These are phyloP conservation scores for Gloeopeniophorella convolvens DNA, from an alignment of 768 basidiomycete species.

Conservation along the genomic window DNA sequence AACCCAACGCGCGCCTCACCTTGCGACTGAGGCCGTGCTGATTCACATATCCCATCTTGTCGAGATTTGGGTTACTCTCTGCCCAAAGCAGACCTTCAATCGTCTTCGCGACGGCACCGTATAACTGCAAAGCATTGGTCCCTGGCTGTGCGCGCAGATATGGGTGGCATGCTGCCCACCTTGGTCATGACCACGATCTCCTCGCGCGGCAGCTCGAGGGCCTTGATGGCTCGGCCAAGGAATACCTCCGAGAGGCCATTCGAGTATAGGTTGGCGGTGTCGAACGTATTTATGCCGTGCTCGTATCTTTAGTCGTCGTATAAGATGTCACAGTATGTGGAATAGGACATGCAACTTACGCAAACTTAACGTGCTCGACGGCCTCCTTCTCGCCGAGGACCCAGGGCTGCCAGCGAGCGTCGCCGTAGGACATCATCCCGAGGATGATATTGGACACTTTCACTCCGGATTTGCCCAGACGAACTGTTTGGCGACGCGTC, in stretches of 20 bases:
- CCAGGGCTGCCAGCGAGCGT: conserved; percentile 28
- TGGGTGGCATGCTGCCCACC: conserved; percentile 8
- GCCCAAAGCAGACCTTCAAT: not conserved
- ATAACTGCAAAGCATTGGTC: not conserved
- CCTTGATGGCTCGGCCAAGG: conserved; percentile 37
- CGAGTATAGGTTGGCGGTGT: conserved; percentile 41
- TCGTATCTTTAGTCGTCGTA: conserved; percentile 36
- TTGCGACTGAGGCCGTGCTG: conserved; percentile 33
- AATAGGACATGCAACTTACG: conserved; percentile 22
- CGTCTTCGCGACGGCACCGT: not conserved
- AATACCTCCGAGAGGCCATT: conserved; percentile 30
- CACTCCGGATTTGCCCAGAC: conserved; percentile 45
- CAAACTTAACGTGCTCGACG: conserved; percentile 20
- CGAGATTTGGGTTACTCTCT: conserved; percentile 6
- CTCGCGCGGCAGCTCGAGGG: conserved; percentile 33
- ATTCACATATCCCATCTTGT: conserved; percentile 32
- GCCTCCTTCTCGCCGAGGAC: conserved; percentile 27
- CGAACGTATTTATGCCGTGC: conserved; percentile 58
- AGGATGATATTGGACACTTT: conserved; percentile 63
- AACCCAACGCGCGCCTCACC: no score
- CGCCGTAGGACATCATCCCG: conserved; percentile 57
- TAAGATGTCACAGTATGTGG: conserved; percentile 16
- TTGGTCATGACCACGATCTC: conserved; percentile 41
- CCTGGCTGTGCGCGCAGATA: not conserved
- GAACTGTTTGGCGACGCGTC: conserved; percentile 11